Percentiles rank a stretch among this genome's conserved stretches.
phyloP scores from a whole-genome alignment of 179 eudicot genomes.

The Amaranthus tricolor region DNA sequence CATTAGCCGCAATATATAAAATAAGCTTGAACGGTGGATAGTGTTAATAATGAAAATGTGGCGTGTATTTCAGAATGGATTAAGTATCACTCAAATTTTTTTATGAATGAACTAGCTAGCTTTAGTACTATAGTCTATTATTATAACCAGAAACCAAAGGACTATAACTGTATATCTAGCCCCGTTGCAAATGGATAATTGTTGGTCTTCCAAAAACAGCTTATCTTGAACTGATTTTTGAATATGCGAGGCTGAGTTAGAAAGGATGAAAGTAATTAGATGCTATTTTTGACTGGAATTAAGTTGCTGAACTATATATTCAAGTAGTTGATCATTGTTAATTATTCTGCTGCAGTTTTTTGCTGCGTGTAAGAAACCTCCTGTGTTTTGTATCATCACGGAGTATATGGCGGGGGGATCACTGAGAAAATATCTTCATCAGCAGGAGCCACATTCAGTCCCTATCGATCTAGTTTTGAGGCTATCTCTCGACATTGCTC shows the following conservation, averaged over 20 bases:
- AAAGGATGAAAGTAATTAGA: background rate
- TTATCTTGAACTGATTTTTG: constrained; percentile 1
- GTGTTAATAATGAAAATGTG: too few species aligned
- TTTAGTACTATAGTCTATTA: too few species aligned
- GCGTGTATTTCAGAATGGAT: too few species aligned
- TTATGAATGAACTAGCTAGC: too few species aligned
- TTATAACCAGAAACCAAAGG: background rate
- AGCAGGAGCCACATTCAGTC: constrained; percentile 84
- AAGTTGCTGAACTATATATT: background rate
- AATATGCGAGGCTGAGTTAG: background rate
- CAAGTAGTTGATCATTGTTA: background rate
- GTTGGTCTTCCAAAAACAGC: background rate
- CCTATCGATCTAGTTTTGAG: constrained; percentile 64
- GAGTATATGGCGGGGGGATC: constrained; percentile 96
- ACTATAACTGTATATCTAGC: too few species aligned
- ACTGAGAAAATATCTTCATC: constrained; percentile 81
- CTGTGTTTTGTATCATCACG: constrained; percentile 94
- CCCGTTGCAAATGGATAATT: too few species aligned
- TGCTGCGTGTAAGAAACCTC: constrained; percentile 95
- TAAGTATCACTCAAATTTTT: too few species aligned
- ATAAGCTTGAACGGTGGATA: too few species aligned
- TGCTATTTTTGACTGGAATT: background rate
- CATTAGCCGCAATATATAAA: too few species aligned
- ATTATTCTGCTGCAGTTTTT: constrained; percentile 57
- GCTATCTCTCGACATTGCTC: constrained; percentile 84